Evolutionary conservation across 306 rosid species (phyloP).

Genomic region (Pueraria montana): DNA sequence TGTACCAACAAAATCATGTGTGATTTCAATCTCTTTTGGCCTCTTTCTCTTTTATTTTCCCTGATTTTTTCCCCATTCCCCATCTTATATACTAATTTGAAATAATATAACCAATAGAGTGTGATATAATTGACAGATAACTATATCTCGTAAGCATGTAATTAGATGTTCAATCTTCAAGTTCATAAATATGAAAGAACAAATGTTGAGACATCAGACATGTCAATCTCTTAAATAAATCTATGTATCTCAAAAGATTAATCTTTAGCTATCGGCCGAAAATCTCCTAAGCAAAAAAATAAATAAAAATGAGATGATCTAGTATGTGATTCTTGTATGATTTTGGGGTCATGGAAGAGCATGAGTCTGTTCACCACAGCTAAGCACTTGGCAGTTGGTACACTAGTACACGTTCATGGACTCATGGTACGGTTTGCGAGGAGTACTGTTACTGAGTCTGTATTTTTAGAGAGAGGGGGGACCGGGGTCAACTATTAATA

Average conservation of each 20-base stretch:
- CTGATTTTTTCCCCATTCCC: background rate
- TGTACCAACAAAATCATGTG: slow-evolving; percentile 43
- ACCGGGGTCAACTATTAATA: slow-evolving; percentile 50
- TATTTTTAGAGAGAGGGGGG: slow-evolving; percentile 24
- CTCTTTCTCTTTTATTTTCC: slow-evolving; percentile 11
- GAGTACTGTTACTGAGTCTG: slow-evolving; percentile 53
- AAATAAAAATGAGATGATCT: background rate
- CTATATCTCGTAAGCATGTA: too few relatives aligned
- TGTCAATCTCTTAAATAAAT: too few relatives aligned
- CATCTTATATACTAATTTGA: background rate
- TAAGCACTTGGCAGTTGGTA: slow-evolving; percentile 53
- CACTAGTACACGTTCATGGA: slow-evolving; percentile 46
- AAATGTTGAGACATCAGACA: too few relatives aligned
- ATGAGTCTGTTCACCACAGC: slow-evolving; percentile 46
- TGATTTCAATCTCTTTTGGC: background rate
- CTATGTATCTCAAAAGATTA: too few relatives aligned
- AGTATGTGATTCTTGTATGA: background rate
- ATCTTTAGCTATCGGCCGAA: too few relatives aligned
- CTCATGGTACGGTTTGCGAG: slow-evolving; percentile 52
- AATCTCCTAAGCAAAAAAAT: too few relatives aligned
- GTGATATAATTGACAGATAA: background rate
- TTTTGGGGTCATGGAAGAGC: slow-evolving; percentile 29
- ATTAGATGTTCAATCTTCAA: too few relatives aligned
- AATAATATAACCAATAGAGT: background rate
- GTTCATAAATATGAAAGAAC: too few relatives aligned